Conservation (phyloP, 78 protist genomes). For the Dictyostelium intermedium region DNA sequence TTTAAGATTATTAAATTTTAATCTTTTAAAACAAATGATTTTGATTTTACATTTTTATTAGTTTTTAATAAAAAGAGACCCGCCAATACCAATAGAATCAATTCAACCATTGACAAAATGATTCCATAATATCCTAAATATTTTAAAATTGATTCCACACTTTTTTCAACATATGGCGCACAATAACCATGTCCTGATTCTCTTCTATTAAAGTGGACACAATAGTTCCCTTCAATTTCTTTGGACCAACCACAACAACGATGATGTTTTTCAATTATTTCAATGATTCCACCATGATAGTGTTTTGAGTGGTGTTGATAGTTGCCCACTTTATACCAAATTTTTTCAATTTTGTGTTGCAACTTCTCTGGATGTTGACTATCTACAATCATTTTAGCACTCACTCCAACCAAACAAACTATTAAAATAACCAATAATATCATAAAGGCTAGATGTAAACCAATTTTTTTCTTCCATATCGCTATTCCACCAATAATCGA, state of each 20-base stretch:
- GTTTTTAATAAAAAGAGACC: neutral
- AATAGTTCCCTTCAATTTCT: neutral
- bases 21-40: neutral
- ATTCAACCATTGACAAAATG: neutral
- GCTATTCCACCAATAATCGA: neutral
- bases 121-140: neutral
- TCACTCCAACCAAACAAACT: neutral
- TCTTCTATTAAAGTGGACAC: neutral
- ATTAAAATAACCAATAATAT: neutral
- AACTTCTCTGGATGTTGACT: neutral
- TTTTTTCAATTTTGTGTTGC: neutral
- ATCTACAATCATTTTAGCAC: neutral
- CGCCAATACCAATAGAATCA: neutral
- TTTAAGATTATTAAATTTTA: neutral
- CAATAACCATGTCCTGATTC: neutral
- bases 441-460: neutral
- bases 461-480: neutral
- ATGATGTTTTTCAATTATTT: neutral
- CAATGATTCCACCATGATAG: neutral
- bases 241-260: neutral
- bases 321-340: neutral
- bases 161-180: neutral
- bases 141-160: neutral
- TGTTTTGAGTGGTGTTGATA: neutral
- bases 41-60: neutral